These are phyloP conservation scores for Exophiala sp. DNA, from an alignment of 2,329 filamentous ascomycete genomes.

Conservation along the genomic window DNA sequence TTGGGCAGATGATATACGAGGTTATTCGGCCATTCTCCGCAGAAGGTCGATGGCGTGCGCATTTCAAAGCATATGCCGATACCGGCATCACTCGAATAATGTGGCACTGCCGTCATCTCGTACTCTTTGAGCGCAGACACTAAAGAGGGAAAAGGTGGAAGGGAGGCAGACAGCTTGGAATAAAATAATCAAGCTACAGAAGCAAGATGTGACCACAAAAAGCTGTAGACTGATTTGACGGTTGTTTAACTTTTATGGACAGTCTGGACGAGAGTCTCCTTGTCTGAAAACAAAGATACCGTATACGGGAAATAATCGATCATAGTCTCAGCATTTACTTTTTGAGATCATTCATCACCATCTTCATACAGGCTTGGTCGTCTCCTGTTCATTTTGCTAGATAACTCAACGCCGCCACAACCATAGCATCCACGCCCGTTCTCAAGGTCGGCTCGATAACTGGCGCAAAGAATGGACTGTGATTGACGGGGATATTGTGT, in stretches of 20 bases:
- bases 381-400: constrained; percentile 30
- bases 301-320: not conserved
- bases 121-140: too few relatives aligned
- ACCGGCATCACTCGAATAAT: not conserved
- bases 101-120: not conserved
- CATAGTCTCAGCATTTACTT: not conserved
- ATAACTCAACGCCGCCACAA: constrained; percentile 50
- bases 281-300: too few relatives aligned
- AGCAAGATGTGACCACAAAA: too few relatives aligned
- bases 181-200: too few relatives aligned
- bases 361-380: not conserved
- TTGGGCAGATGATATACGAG: not conserved
- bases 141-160: too few relatives aligned
- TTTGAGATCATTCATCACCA: not conserved
- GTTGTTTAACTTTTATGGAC: too few relatives aligned
- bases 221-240: too few relatives aligned
- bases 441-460: constrained; percentile 57
- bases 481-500: constrained; percentile 56
- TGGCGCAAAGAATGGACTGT: constrained; percentile 58
- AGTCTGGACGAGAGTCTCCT: too few relatives aligned
- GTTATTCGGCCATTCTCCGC: constrained; percentile 13
- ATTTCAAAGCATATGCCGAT: constrained; percentile 1
- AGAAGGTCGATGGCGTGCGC: constrained; percentile 8
- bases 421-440: constrained; percentile 51
- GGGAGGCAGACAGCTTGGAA: too few relatives aligned